Evolutionary conservation across 1,139 yeast species (phyloP), one percentile per base, ranked within the genome.

Genomic region (Lodderomyces parapsilosis): DNA sequence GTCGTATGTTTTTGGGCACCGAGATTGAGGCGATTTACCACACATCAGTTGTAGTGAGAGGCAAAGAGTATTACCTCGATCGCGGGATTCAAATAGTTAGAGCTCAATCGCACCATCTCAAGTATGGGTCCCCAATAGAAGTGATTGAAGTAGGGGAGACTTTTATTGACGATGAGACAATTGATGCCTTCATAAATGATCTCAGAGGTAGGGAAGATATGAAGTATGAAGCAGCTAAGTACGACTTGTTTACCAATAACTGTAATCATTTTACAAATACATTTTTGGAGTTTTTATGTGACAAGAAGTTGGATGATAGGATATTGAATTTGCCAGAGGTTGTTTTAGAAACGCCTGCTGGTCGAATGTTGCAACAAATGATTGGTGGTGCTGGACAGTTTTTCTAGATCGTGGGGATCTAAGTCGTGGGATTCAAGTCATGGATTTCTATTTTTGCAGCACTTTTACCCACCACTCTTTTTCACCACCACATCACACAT

Each of bases 241-340:
- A 83, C 57, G 81, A 82, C 49, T 62, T 83, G 48, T 81, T 83
- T 49, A 76, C 76, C 43, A 83, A 83, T 60, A 83, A 83, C 56
- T 83, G 90, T 59, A 83, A 83, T 60, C 86, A 83, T 51, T 82
- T 83, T 62, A 72, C 85, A 13, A 76, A 81, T 49, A 79, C 74
- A 38, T 55, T 80, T 44, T 58, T 78, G 39, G 83, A 83, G 50
- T 83, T 83, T 50, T 63, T 82, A 49, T 81, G 79, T 33, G 86
- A 84, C 13, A 65, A 68, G 47, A 62, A 62, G 44, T 55, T 73
- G 55, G 64, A 78, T 62, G 62, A 84, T 68, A 41, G 68, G 53
- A 81, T 83, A 22, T 61, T 74, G 41, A 61, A 68, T 20, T 65
- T 83, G 36, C 89, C 90, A 0, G 70, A 73, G 37, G 69, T 67